These are phyloP conservation scores for Truncatella angustata DNA, from an alignment of 2,329 filamentous ascomycete species.

Conservation along the genomic window DNA sequence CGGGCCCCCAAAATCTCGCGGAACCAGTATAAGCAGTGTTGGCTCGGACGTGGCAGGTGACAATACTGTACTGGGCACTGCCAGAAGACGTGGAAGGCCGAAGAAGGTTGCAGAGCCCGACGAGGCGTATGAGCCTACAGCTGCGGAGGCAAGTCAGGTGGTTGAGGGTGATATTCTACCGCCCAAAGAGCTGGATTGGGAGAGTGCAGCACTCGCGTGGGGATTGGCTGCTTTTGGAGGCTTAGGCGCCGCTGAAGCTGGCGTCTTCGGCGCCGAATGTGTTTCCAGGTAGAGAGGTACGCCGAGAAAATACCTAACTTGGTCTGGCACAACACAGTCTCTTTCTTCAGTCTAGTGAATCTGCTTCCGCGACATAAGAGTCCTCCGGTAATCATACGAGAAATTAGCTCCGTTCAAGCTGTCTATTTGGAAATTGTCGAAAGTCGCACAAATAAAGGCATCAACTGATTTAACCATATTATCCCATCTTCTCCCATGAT, in stretches of 20 bases:
- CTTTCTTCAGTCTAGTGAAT: too few species aligned
- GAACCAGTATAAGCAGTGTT: slow-evolving; percentile 18
- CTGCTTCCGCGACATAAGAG: too few species aligned
- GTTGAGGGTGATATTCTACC: slow-evolving; percentile 42
- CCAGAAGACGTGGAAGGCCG: slow-evolving; percentile 18
- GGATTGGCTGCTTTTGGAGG: slow-evolving; percentile 42
- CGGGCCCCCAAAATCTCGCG: slow-evolving; percentile 16
- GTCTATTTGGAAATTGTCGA: too few species aligned
- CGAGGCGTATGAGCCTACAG: slow-evolving; percentile 35
- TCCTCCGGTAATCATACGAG: too few species aligned
- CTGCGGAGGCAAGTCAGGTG: slow-evolving; percentile 27
- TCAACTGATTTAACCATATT: too few species aligned
- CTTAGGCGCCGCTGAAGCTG: slow-evolving; percentile 41
- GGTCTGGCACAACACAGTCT: too few species aligned
- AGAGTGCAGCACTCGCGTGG: slow-evolving; percentile 45
- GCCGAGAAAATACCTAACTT: too few species aligned
- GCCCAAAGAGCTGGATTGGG: slow-evolving; percentile 41
- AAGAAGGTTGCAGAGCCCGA: slow-evolving; percentile 26
- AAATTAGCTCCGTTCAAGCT: too few species aligned
- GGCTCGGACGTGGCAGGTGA: slow-evolving; percentile 22
- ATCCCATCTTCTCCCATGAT: too few species aligned
- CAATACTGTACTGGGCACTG: slow-evolving; percentile 5
- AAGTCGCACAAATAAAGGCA: too few species aligned
- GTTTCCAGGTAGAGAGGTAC: slow-evolving; percentile 32
- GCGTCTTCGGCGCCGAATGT: slow-evolving; percentile 47